Evolutionary conservation across 352 stramenopile genomes (phyloP), one percentile per base, ranked within the genome.

Genomic region (Phytophthora constricta): DNA sequence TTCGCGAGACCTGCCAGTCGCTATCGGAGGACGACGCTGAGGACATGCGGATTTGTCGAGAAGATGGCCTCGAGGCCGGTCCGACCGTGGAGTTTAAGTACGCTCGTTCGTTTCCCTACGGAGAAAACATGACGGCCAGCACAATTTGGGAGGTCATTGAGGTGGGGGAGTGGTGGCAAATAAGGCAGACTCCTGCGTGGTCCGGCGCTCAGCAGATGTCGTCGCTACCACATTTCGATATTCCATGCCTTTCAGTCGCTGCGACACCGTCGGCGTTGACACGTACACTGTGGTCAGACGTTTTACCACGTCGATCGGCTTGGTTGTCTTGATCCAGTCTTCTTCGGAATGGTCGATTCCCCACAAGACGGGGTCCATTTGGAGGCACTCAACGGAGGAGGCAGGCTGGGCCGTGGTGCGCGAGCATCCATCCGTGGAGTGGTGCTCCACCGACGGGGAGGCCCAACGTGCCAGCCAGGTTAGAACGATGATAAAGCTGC

Each of bases 111-210:
- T 26, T 70, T 1, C 62, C 62, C 8, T 70, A 65, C 14, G 48
- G 28, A 4, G 47, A 65, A 27, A 31, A 54, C 23, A 17, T 19
- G 10, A 73, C 47, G 20, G 37, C 47, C 1, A 64, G 39, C 5
- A 55, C 55, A 0, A 31, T 70, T 37, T 70, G 62, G 62, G 46
- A 65, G 62, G 48, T 51, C 9, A 60, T 70, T 19, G 39, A 45
- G 16, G 19, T 65, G 0, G 62, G 62, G 14, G 47, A 45, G n/a
- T n/a, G 1, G 9, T 58, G 26, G 11, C 34, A 5, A 34, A 27
- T 11, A 37, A 60, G 13, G 9, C 31, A 23, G 22, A 55, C 1
- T 33, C 50, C 3, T 48, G n/a, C 23, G 47, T 49, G 17, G 20
- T 25, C 9, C 49, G 27, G 26, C 39, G 46, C 2, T 67, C 49